Base-by-base conservation (phyloP, 805 yeast species). In the Wickerhamiella azyma region DNA sequence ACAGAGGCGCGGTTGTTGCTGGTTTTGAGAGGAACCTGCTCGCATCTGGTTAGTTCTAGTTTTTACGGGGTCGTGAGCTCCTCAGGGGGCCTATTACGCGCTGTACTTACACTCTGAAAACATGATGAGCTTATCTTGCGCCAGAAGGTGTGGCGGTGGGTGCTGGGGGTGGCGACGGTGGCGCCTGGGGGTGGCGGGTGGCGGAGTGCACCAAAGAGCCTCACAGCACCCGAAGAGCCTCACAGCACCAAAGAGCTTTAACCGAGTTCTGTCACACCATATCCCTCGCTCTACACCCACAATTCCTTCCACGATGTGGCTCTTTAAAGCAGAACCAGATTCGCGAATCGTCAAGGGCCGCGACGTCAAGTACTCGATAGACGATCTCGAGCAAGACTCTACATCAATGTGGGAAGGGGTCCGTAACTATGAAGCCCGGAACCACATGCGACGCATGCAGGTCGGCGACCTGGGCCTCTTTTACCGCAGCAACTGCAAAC, bases 371-470 rank as follows among this genome's bases (percentile, higher is more conserved):
- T 75, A 73, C 55, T 64, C 77, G 5, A 59, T 75, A 6, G 61
- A 61, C 8, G 74, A 69, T 26, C 58, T 75, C 10, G 55, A 65
- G 14, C 52, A 63, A 5, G 68, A 64, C 8, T 62, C 57, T 5
- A 49, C 49, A 1, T 72, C 71, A 43, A 66, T 71, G n/a, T 75
- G 80, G 80, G 75, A 73, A 50, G 80, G 81, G 1, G 79, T 75
- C 9, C 61, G 81, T 39, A 75, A 75, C 54, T 68, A 68, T 49
- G 79, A 75, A 58, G 79, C 80, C 1, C 62, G 70, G 49, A 76
- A 74, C 51, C 66, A 68, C 48, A 64, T 75, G 67, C 52, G 66
- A 16, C 59, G 61, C 33, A 76, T 76, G 80, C 50, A 58, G 16
- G 52, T 52, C 36, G 72, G 68, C 13, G 80, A 75, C 48, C 45